Conservation (phyloP, 352 stramenopile species). For the Pythium aristosporum region DNA sequence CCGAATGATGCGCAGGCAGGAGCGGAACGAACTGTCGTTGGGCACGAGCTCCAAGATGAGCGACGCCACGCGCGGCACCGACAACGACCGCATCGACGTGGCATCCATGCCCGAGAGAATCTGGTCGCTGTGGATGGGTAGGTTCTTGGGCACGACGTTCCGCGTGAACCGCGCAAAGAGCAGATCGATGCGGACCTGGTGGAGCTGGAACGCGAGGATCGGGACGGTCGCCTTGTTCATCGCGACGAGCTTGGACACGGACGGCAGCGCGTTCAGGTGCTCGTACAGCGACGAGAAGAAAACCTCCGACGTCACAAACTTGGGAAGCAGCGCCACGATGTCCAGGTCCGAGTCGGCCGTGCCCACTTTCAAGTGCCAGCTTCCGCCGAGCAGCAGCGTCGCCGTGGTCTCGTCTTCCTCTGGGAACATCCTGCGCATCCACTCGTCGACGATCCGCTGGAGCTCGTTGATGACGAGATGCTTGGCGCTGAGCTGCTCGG, state of each 20-base stretch:
- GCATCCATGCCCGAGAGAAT: constrained; percentile 76
- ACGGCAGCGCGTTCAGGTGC: constrained; percentile 36
- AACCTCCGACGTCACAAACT: constrained; percentile 49
- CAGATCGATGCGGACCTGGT: constrained; percentile 65
- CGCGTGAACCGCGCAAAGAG: constrained; percentile 77
- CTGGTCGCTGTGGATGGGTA: constrained; percentile 73
- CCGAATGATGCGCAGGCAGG: constrained; percentile 70
- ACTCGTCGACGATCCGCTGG: constrained; percentile 66
- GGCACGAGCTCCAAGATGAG: constrained; percentile 82
- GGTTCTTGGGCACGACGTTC: constrained; percentile 62
- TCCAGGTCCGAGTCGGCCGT: constrained; percentile 76
- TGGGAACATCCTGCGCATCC: constrained; percentile 55
- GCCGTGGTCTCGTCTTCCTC: constrained; percentile 38
- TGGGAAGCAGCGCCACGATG: constrained; percentile 70
- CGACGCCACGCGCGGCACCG: constrained; percentile 72
- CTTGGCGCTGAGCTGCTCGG: constrained; percentile 64
- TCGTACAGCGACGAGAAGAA: constrained; percentile 73
- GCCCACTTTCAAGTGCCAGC: constrained; percentile 82
- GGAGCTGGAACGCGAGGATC: constrained; percentile 75
- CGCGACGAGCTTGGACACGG: constrained; percentile 63
- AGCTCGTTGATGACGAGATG: constrained; percentile 80
- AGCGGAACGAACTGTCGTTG: constrained; percentile 66
- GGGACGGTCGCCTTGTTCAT: constrained; percentile 74
- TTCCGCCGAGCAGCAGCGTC: constrained; percentile 72
- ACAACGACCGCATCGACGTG: constrained; percentile 72